These are phyloP conservation scores for Besnoitia besnoiti DNA, from an alignment of 169 alveolate species.

Conservation along the genomic window DNA sequence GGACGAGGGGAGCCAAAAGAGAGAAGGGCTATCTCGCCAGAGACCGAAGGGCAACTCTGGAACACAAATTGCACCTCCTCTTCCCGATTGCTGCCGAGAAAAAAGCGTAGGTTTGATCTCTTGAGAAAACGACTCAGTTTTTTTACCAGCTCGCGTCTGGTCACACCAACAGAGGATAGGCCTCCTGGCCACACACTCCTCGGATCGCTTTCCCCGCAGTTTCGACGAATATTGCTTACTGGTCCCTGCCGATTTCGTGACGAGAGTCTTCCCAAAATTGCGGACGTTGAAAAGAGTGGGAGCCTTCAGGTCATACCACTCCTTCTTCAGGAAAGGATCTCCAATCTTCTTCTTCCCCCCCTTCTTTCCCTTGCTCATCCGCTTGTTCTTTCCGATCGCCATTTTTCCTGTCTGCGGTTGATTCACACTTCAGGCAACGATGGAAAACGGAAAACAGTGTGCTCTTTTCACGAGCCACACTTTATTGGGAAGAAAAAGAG, in stretches of 20 bases:
- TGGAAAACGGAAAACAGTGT: constrained; percentile 6
- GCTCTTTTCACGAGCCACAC: background rate
- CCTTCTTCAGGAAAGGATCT: constrained; percentile 96
- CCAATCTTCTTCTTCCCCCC: constrained; percentile 97
- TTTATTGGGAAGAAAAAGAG: background rate
- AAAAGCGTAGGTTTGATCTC: no score
- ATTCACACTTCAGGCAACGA: background rate
- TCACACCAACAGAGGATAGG: background rate
- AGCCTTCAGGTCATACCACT: constrained; percentile 96
- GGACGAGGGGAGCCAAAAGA: no score
- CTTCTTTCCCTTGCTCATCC: constrained; percentile 96
- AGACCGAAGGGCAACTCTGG: no score
- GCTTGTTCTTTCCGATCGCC: constrained; percentile 97
- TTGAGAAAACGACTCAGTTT: no score
- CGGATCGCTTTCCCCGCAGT: background rate
- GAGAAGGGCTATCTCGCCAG: no score
- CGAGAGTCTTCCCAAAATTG: constrained; percentile 94
- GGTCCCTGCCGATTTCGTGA: constrained; percentile 95
- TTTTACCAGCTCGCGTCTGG: no score
- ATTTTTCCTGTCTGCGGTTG: constrained; percentile 69
- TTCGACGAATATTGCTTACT: constrained; percentile 40
- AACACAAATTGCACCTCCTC: no score
- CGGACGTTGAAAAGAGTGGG: constrained; percentile 94
- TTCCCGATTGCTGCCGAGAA: no score
- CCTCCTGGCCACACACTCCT: background rate